These are phyloP conservation scores for Beauveria asiatica DNA, from an alignment of 2,329 filamentous ascomycete species.

Conservation along the genomic window DNA sequence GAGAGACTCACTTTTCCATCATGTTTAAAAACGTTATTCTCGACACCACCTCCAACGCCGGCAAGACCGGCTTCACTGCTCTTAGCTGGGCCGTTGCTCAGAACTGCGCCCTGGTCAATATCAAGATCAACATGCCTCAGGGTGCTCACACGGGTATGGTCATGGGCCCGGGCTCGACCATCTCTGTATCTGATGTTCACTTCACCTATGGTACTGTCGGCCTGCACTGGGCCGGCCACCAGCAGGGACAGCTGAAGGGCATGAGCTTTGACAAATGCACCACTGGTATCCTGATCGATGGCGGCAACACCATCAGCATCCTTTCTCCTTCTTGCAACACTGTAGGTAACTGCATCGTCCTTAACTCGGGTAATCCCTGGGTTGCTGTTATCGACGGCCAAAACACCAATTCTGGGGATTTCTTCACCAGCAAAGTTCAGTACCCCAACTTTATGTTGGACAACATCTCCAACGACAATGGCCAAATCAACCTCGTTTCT, in stretches of 20 bases:
- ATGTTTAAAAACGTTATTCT: slow-evolving; percentile 17
- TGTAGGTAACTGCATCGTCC: slow-evolving; percentile 5
- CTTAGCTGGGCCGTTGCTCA: slow-evolving; percentile 17
- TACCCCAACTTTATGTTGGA: slow-evolving; percentile 10
- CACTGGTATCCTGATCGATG: slow-evolving; percentile 11
- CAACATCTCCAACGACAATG: slow-evolving; percentile 16
- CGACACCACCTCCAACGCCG: slow-evolving; percentile 14
- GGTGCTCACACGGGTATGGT: slow-evolving; percentile 15
- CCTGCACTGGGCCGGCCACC: slow-evolving; percentile 14
- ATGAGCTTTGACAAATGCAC: slow-evolving; percentile 9
- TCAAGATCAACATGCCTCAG: slow-evolving; percentile 12
- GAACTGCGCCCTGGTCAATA: slow-evolving; percentile 16
- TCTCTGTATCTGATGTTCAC: slow-evolving; percentile 14
- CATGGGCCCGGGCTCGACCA: slow-evolving; percentile 14
- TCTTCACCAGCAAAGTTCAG: slow-evolving; percentile 1
- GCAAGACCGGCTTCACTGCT: slow-evolving; percentile 12
- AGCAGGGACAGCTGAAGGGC: slow-evolving; percentile 9
- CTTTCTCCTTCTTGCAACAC: slow-evolving; percentile 3
- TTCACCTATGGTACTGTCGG: slow-evolving; percentile 16
- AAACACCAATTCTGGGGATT: slow-evolving; percentile 6
- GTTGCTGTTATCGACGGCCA: slow-evolving; percentile 5
- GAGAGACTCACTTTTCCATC: slow-evolving; percentile 16
- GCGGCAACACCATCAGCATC: slow-evolving; percentile 8
- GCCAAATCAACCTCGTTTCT: slow-evolving; percentile 14
- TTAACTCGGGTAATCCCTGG: slow-evolving; percentile 5